Percentiles rank a stretch among this genome's conserved stretches.
Evolutionary conservation across 108 stramenopile genomes (phyloP).

Genomic region (Stephanodiscus minutulus): DNA sequence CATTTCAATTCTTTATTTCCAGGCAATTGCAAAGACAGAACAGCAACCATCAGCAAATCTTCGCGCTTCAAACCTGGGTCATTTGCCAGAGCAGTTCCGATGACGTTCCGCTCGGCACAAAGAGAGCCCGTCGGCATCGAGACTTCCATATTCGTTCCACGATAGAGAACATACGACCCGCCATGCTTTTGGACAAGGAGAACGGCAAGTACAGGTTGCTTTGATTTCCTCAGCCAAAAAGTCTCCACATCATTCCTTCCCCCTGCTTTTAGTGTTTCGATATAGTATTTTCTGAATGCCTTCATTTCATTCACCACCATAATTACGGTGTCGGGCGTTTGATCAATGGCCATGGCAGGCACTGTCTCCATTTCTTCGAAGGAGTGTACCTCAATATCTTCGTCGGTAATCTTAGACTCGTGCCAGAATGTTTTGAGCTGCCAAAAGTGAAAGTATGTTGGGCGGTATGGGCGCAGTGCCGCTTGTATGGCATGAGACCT

Average conservation of each 20-base stretch:
- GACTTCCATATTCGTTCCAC: slow-evolving; percentile 98
- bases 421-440: slow-evolving; percentile 98
- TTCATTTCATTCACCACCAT: slow-evolving; percentile 91
- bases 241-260: slow-evolving; percentile 74
- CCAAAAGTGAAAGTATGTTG: slow-evolving; percentile 91
- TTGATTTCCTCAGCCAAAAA: slow-evolving; percentile 97
- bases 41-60: slow-evolving; percentile 85
- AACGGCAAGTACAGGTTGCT: slow-evolving; percentile 96
- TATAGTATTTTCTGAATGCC: slow-evolving; percentile 73
- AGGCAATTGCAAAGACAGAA: slow-evolving; percentile 75
- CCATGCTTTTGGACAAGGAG: slow-evolving; percentile 80
- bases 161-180: slow-evolving; percentile 67
- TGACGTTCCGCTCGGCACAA: slow-evolving; percentile 96
- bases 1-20: slow-evolving; percentile 8
- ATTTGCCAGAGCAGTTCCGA: slow-evolving; percentile 87
- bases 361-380: slow-evolving; percentile 95
- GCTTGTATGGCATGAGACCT: slow-evolving; percentile 93
- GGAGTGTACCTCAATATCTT: slow-evolving; percentile 90
- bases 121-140: slow-evolving; percentile 97
- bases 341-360: slow-evolving; percentile 73
- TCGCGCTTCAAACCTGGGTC: slow-evolving; percentile 80
- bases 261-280: slow-evolving; percentile 41
- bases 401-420: slow-evolving; percentile 78
- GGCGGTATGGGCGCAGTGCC: slow-evolving; percentile 89
- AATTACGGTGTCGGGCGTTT: slow-evolving; percentile 46